Percentiles rank a stretch among this genome's conserved stretches.
Evolutionary conservation across 305 asterid species (phyloP).

Genomic region (Fraxinus platypoda): DNA sequence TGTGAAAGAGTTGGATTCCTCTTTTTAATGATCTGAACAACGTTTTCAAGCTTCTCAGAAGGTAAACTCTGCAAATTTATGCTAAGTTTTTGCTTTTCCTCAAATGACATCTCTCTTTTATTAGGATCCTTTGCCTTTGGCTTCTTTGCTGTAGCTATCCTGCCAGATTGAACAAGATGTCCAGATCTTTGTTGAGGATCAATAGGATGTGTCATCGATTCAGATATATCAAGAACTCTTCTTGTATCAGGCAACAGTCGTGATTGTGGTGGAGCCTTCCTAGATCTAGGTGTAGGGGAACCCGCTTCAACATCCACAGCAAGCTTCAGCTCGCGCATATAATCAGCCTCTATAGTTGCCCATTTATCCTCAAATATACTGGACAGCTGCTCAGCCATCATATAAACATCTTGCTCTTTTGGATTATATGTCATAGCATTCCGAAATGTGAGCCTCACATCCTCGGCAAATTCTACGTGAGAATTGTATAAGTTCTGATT

Average conservation of each 20-base stretch:
- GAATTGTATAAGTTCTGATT: conserved; percentile 52
- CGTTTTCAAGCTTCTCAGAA: conserved; percentile 65
- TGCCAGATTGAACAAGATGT: conserved; percentile 36
- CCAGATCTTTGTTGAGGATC: conserved; percentile 37
- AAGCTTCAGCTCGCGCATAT: conserved; percentile 36
- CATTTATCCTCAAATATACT: conserved; percentile 64
- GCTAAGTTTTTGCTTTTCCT: conserved; percentile 68
- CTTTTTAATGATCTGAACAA: conserved; percentile 65
- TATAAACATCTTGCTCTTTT: conserved; percentile 67
- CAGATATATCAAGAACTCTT: conserved; percentile 32
- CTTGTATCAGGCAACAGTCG: conserved; percentile 29
- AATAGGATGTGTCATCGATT: conserved; percentile 28
- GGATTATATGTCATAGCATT: conserved; percentile 82
- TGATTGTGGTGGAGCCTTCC: conserved; percentile 41
- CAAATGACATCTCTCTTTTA: conserved; percentile 74
- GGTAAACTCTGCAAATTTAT: conserved; percentile 55
- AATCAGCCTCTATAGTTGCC: conserved; percentile 56
- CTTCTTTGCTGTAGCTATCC: conserved; percentile 46
- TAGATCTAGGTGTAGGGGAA: conserved; percentile 37
- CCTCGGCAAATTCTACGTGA: conserved; percentile 61
- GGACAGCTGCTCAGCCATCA: conserved; percentile 68
- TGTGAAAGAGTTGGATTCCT: conserved; percentile 57
- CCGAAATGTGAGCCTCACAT: conserved; percentile 65
- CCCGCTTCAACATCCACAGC: conserved; percentile 38
- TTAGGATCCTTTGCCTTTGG: conserved; percentile 66